Percentiles rank a stretch among this genome's conserved stretches.
phyloP scores from a whole-genome alignment of 2,329 filamentous ascomycete genomes.

The Neofusicoccum sp. region DNA sequence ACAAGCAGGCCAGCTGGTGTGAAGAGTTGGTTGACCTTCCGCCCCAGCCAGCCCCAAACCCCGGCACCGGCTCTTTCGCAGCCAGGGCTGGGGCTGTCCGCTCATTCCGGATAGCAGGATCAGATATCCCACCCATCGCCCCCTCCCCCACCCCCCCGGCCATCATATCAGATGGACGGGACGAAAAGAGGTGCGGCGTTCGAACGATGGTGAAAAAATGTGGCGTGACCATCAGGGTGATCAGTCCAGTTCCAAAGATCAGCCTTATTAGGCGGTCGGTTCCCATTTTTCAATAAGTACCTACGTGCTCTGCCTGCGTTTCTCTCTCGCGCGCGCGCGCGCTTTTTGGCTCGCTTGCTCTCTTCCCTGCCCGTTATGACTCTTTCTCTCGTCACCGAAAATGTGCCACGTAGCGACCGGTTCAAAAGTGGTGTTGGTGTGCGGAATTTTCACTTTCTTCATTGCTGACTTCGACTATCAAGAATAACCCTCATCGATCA shows the following conservation, averaged over 20 bases:
- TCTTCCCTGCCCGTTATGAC: background rate
- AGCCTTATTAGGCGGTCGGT: background rate
- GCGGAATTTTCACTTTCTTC: constrained; percentile 11
- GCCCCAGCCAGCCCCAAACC: too few species aligned
- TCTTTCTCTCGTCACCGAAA: background rate
- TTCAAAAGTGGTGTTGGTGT: background rate
- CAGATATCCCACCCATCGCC: background rate
- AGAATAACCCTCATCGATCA: background rate
- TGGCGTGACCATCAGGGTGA: constrained; percentile 13
- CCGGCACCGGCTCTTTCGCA: background rate
- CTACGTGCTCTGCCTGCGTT: too few species aligned
- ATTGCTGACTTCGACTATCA: background rate
- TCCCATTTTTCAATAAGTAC: too few species aligned
- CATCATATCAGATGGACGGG: constrained; percentile 6
- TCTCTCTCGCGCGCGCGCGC: too few species aligned
- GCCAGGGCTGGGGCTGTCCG: background rate
- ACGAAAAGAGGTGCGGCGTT: too few species aligned
- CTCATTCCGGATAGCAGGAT: constrained; percentile 6
- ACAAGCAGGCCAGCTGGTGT: too few species aligned
- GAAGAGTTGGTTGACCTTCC: too few species aligned
- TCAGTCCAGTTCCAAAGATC: background rate
- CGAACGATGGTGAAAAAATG: background rate
- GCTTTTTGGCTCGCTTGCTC: background rate
- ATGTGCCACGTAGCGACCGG: background rate
- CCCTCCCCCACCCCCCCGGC: background rate